Base-by-base conservation (phyloP, 306 rosid species). In the Trifolium repens region DNA sequence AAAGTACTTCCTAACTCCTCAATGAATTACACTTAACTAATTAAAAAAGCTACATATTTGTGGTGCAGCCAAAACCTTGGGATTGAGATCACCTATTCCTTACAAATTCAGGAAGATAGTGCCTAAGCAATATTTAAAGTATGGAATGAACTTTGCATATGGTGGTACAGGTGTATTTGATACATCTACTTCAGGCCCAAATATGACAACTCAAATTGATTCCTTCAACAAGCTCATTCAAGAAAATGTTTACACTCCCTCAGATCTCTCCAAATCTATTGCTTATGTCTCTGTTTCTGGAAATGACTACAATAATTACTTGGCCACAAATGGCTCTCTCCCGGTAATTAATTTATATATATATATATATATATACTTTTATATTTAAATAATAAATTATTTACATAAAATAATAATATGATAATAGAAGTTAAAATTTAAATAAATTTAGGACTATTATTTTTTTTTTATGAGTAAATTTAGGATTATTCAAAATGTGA, bases 101-200 rank as follows among this genome's bases (percentile, higher is more conserved):
- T 16, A 68, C 42, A 80, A 69, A 43, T 81, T 88, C 80, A 80
- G 87, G 77, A 83, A 83, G 14, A 0, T 49, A 14, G 26, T 79
- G 63, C 22, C 53, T 0, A 42, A 66, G 10, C 14, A 74, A 1
- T 79, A 85, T 13, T 72, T 86, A 83, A 90, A 85, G 77, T 50
- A 84, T 13, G 98, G 98, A 2, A 86, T 92, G 89, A 92, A 92
- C 82, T 92, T 90, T 67, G 97, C 97, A 2, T 67, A 72, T 57
- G 96, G 94, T 35, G 94, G 96, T 7, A 90, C 96, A 0, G 97
- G 96, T 3, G 91, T 88, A 9, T 92, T 92, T 67, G 9, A 86
- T 10, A 88, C 96, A 9, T 68, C 52, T 4, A 52, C 78, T 34
- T 2, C 34, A 43, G 69, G 74, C 44, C 96, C 94, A 22, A 92